Evolutionary conservation across 805 yeast species (phyloP), one percentile per base, ranked within the genome.

Genomic region (Cyberlindnera mycetangii): DNA sequence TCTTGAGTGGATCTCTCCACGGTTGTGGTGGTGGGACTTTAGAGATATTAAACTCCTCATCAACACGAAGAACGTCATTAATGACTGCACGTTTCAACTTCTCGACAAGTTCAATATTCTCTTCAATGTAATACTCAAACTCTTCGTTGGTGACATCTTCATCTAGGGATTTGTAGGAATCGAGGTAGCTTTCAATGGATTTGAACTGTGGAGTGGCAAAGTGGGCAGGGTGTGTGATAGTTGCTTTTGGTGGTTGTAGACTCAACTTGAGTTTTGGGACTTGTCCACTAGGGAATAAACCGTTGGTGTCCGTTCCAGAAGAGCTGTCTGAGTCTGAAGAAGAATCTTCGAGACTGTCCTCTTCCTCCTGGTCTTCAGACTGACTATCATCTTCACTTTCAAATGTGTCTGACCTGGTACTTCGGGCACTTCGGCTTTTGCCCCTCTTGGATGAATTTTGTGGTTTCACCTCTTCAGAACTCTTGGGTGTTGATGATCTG

Each of bases 81-180:
- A 69, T 59, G 4, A 77, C 70, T 30, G 79, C 85, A 32, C 63
- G 67, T 49, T 67, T 73, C 43, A 78, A 76, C 46, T 61, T 69
- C 14, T 56, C 59, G 20, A 79, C 59, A 2, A 78, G 51, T 2
- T 58, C 60, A 8, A 61, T 61, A 52, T 88, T 93, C 21, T 75
- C 77, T 0, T 62, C 56, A 34, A 89, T 67, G 17, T 77, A 73
- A n/a, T 63, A 63, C 1, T 79, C 73, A 49, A 76, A 87, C 52
- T 89, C 95, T 38, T 79, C 82, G 6, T 56, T 48, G 0, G 78
- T 60, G 38, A 82, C 61, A 52, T 83, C 89, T 44, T 83, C 90
- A 27, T 81, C 81, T 14, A 85, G 62, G 0, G 77, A 67, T 44
- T 69, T 74, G 61, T 71, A 86, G 0, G 88, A 79, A n/a, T 64